A percentile compares a stretch with the other conserved stretches of the same genome.
These are phyloP conservation scores for Globisporangium cylindrosporum DNA, from an alignment of 352 stramenopile species.

Conservation along the genomic window DNA sequence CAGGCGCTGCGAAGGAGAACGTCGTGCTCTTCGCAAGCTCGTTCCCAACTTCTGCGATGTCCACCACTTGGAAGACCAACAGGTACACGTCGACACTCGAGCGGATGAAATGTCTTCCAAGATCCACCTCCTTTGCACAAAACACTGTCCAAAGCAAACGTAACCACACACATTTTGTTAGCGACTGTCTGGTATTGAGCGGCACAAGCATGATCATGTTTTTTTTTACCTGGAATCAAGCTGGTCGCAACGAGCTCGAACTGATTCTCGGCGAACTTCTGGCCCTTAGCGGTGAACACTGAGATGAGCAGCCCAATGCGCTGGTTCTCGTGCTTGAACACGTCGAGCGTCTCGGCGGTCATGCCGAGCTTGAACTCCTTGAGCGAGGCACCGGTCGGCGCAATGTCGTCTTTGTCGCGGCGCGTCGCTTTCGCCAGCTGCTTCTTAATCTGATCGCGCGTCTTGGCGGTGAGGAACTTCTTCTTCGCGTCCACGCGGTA, in stretches of 20 bases:
- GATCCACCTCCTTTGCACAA: slow-evolving; percentile 52
- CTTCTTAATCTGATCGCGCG: neutral
- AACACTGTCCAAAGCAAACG: slow-evolving; percentile 28
- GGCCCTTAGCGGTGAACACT: slow-evolving; percentile 42
- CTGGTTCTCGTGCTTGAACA: slow-evolving; percentile 55
- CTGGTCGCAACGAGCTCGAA: slow-evolving; percentile 59
- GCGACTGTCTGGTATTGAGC: neutral
- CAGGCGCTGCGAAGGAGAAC: slow-evolving; percentile 39
- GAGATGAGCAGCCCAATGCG: slow-evolving; percentile 54
- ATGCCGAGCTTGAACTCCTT: slow-evolving; percentile 67
- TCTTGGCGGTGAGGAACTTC: slow-evolving; percentile 12
- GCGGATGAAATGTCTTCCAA: slow-evolving; percentile 45
- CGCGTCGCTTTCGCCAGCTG: neutral
- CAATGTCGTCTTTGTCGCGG: slow-evolving; percentile 19
- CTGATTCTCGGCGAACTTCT: slow-evolving; percentile 50
- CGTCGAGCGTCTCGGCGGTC: slow-evolving; percentile 57
- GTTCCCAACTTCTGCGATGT: slow-evolving; percentile 47
- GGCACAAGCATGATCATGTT: neutral
- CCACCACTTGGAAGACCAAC: slow-evolving; percentile 62
- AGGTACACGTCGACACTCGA: slow-evolving; percentile 43
- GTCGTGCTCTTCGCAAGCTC: slow-evolving; percentile 29
- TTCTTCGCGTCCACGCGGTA: slow-evolving; percentile 49
- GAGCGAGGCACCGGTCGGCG: slow-evolving; percentile 32
- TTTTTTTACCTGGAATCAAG: slow-evolving; percentile 42
- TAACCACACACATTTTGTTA: slow-evolving; percentile 1